Percentiles rank a stretch among this genome's conserved stretches.
Evolutionary conservation across 768 basidiomycete genomes (phyloP).

Genomic region (Psilocybe sp.): DNA sequence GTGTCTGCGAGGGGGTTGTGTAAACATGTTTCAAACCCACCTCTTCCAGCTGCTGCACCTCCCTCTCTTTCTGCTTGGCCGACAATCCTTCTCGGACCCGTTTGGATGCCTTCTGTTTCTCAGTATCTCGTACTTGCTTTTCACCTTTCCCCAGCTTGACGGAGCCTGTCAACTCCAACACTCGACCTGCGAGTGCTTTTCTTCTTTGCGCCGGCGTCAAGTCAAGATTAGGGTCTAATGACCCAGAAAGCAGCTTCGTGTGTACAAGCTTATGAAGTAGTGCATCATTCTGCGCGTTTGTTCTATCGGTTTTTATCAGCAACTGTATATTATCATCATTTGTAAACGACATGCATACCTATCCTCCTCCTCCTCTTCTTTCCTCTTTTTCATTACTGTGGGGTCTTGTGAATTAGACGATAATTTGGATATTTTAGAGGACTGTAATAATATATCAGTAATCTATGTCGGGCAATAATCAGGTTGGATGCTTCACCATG

Average conservation of each 20-base stretch:
- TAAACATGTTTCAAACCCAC: conserved; percentile 35
- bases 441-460: conserved; percentile 38
- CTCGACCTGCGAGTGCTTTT: conserved; percentile 75
- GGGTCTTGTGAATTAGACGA: conserved; percentile 29
- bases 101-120: conserved; percentile 70
- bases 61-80: conserved; percentile 57
- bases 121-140: conserved; percentile 51
- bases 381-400: conserved; percentile 20
- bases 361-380: conserved; percentile 54
- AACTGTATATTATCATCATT: background rate
- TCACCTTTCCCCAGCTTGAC: conserved; percentile 79
- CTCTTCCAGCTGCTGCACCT: conserved; percentile 61
- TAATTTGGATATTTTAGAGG: conserved; percentile 72
- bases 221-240: conserved; percentile 57
- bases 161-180: conserved; percentile 67
- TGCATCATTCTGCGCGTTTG: conserved; percentile 75
- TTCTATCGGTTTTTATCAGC: conserved; percentile 39
- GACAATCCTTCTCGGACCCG: conserved; percentile 68
- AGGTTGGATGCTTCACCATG: conserved; percentile 52
- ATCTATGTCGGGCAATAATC: conserved; percentile 1
- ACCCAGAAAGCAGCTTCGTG: conserved; percentile 75
- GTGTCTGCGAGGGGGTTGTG: background rate
- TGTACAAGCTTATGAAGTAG: conserved; percentile 77
- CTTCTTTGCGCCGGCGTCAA: conserved; percentile 64
- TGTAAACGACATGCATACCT: conserved; percentile 30